Percentiles rank a stretch among this genome's conserved stretches.
phyloP scores from a whole-genome alignment of 257 asterid genomes.

The Buddleja alternifolia region DNA sequence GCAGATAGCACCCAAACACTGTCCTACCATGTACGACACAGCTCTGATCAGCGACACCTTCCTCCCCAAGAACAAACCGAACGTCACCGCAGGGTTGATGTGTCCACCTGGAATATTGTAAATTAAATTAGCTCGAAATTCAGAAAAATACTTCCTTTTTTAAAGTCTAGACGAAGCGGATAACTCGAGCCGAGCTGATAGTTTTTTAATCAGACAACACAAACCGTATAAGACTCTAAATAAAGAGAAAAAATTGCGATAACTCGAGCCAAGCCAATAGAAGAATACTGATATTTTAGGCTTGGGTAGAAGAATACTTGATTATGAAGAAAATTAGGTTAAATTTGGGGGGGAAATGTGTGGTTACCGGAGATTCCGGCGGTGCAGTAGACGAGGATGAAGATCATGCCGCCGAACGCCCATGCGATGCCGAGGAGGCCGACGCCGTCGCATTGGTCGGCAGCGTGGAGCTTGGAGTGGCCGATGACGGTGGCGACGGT shows the following conservation, averaged over 20 bases:
- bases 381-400: slow-evolving; percentile 96
- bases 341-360: background rate
- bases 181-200: too few relatives aligned
- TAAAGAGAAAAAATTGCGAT: too few relatives aligned
- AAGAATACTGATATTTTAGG: too few relatives aligned
- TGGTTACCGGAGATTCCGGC: slow-evolving; percentile 88
- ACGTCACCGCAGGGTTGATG: slow-evolving; percentile 89
- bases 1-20: slow-evolving; percentile 83
- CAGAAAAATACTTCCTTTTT: background rate
- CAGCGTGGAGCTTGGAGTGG: slow-evolving; percentile 56
- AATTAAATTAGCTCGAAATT: background rate
- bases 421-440: slow-evolving; percentile 91
- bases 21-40: slow-evolving; percentile 70
- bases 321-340: background rate
- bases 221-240: too few relatives aligned
- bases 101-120: slow-evolving; percentile 59
- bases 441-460: slow-evolving; percentile 84
- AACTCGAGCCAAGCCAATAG: too few relatives aligned
- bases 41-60: slow-evolving; percentile 88
- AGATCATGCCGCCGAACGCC: slow-evolving; percentile 98
- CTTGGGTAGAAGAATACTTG: too few relatives aligned
- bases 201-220: too few relatives aligned
- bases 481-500: slow-evolving; percentile 92
- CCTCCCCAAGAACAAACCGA: slow-evolving; percentile 82
- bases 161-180: too few relatives aligned